phyloP scores from a whole-genome alignment of 352 stramenopile genomes.

The Hyaloperonospora brassicae region DNA sequence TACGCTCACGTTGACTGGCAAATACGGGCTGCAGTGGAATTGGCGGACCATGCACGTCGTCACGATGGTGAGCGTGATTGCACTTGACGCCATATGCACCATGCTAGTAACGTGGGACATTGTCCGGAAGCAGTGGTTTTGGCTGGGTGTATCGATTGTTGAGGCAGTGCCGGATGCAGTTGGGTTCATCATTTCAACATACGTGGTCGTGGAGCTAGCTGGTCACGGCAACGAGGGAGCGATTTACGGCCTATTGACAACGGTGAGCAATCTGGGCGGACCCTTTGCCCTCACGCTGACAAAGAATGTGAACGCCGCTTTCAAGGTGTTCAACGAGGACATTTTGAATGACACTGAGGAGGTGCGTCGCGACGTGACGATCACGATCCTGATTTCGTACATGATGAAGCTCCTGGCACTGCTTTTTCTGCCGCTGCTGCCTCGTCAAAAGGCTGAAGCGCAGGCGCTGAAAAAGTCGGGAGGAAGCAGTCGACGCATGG shows the following conservation, averaged over 20 bases:
- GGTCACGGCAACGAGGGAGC: slow-evolving; percentile 49
- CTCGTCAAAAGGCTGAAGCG: slow-evolving; percentile 38
- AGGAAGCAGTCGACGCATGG: slow-evolving; percentile 34
- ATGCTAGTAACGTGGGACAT: slow-evolving; percentile 52
- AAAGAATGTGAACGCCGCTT: slow-evolving; percentile 43
- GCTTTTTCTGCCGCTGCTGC: slow-evolving; percentile 32
- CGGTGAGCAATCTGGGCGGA: slow-evolving; percentile 36
- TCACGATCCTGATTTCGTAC: slow-evolving; percentile 48
- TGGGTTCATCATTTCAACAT: slow-evolving; percentile 51
- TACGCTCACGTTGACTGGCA: slow-evolving; percentile 36
- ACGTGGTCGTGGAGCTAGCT: slow-evolving; percentile 44
- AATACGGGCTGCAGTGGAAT: slow-evolving; percentile 48
- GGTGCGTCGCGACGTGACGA: slow-evolving; percentile 44
- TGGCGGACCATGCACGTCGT: slow-evolving; percentile 39
- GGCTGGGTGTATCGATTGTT: slow-evolving; percentile 39
- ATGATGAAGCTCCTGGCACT: slow-evolving; percentile 37
- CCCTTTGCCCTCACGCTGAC: slow-evolving; percentile 41
- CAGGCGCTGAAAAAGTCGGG: slow-evolving; percentile 37
- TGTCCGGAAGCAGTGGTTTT: slow-evolving; percentile 48
- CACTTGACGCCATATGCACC: slow-evolving; percentile 37
- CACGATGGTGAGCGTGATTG: slow-evolving; percentile 36
- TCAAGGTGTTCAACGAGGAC: slow-evolving; percentile 40
- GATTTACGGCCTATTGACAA: slow-evolving; percentile 50
- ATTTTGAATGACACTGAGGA: slow-evolving; percentile 39
- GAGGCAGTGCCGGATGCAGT: slow-evolving; percentile 35